Conservation (phyloP, 2,329 filamentous ascomycete genomes). For the Mariannaea sp. region DNA sequence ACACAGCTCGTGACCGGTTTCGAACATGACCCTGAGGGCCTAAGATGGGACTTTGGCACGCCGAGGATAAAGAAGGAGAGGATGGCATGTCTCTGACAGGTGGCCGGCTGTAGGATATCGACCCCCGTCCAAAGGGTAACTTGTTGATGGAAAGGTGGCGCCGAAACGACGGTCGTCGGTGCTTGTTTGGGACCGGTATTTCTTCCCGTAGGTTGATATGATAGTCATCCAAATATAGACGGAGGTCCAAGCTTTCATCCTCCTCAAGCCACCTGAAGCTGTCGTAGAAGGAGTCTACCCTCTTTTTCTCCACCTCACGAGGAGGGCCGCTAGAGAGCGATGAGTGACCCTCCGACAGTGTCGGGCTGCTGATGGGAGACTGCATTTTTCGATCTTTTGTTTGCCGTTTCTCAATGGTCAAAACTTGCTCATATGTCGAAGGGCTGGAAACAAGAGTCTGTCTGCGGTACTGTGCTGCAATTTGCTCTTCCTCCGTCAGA, state of each 20-base stretch:
- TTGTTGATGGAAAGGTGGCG: constrained; percentile 74
- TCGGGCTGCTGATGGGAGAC: constrained; percentile 31
- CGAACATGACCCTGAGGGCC: constrained; percentile 46
- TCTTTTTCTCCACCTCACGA: constrained; percentile 28
- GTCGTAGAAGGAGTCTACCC: constrained; percentile 64
- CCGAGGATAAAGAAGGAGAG: constrained; percentile 32
- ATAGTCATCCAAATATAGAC: constrained; percentile 71
- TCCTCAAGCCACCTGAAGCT: constrained; percentile 77
- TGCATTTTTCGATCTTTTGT: constrained; percentile 31
- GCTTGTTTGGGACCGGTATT: constrained; percentile 49
- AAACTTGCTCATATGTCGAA: constrained; percentile 36
- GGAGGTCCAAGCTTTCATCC: constrained; percentile 70
- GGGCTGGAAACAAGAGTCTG: constrained; percentile 46
- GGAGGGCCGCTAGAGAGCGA: constrained; percentile 33
- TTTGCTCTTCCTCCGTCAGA: constrained; percentile 73
- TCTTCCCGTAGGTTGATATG: constrained; percentile 65
- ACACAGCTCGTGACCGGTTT: constrained; percentile 60
- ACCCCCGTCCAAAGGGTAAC: constrained; percentile 63
- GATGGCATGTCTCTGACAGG: constrained; percentile 47
- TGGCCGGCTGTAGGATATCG: constrained; percentile 55
- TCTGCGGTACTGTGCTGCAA: constrained; percentile 52
- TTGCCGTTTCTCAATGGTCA: constrained; percentile 36
- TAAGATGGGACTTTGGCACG: constrained; percentile 28
- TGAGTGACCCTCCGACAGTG: constrained; percentile 27
- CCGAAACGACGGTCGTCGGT: constrained; percentile 65